These are phyloP conservation scores for Stagonosporopsis vannaccii DNA, from an alignment of 2,329 filamentous ascomycete species.

Conservation along the genomic window DNA sequence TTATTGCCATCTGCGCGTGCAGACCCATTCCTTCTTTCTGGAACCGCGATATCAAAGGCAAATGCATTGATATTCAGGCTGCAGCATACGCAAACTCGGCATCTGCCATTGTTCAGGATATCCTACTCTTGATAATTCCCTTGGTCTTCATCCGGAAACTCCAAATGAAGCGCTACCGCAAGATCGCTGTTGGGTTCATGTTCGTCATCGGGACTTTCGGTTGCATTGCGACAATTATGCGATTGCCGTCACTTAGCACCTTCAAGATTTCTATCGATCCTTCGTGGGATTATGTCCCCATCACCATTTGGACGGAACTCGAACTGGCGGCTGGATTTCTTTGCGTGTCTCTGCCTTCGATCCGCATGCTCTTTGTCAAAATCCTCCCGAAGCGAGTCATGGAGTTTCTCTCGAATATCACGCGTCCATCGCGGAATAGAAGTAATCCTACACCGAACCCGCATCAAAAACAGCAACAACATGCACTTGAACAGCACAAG, in stretches of 20 bases:
- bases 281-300: constrained; percentile 33
- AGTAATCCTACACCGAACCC: constrained; percentile 5
- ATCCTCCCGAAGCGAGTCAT: constrained; percentile 15
- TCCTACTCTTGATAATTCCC: constrained; percentile 35
- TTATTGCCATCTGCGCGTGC: constrained; percentile 35
- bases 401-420: constrained; percentile 18
- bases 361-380: constrained; percentile 27
- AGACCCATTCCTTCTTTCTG: constrained; percentile 35
- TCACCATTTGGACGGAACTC: constrained; percentile 33
- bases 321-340: constrained; percentile 26
- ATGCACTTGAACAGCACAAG: neutral
- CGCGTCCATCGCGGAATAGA: constrained; percentile 9
- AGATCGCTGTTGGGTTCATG: constrained; percentile 35
- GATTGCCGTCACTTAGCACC: constrained; percentile 26
- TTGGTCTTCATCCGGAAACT: constrained; percentile 31
- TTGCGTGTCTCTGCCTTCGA: constrained; percentile 11
- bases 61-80: constrained; percentile 31
- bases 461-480: neutral
- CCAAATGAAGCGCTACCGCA: constrained; percentile 30
- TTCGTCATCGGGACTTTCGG: constrained; percentile 39
- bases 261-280: constrained; percentile 32
- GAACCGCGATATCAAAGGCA: constrained; percentile 36
- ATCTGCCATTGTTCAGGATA: constrained; percentile 35
- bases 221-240: constrained; percentile 36
- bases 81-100: constrained; percentile 34